Base-by-base conservation (phyloP, 805 yeast species). In the Hanseniaspora mollemarum region DNA sequence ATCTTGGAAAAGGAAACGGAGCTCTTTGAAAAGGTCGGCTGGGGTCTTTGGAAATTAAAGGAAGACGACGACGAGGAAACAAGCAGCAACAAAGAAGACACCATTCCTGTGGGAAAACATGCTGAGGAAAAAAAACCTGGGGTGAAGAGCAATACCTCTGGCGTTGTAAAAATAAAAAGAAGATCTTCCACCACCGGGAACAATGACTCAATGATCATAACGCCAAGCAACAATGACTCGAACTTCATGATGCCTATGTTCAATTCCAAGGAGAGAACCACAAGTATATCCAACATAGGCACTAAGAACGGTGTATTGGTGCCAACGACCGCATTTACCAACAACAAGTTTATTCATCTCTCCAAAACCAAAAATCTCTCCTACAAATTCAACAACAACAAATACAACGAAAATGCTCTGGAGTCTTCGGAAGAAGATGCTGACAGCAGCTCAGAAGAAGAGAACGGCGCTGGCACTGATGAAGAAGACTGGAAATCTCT, bases 401-500 rank as follows among this genome's bases (percentile, higher is more conserved):
- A 35, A 7, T 39, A 44, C 22, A 53, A 41, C 25, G 46, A 37
- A 22, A 45, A 45, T 8, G 51, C 45, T 2, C 31, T 48, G 25
- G 43, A 40, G 16, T 48, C 51, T 2, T 42, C 42, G 8, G 51
- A 48, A 15, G 38, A 46, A 10, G 50, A 46, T n/a, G 41, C 38
- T 24, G 44, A 50, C 8, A 35, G 15, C 2, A 13, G 15, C 25
- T 36, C 22, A 26, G 33, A 43, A 15, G 39, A 35, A 24, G 32
- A 43, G n/a, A 35, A 25, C 19, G 38, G 29, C 10, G 25, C 2
- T 40, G 94, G 86, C 60, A 90, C 98, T 0, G 98, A 90, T 64
- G 97, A 90, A 61, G 98, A 90, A 65, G 97, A 90, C 65, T 90
- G 98, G 98, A 83, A 80, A 55, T 68, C 87, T 0, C 81, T 88